Evolutionary conservation across 1,139 yeast genomes (phyloP), one percentile per base, ranked within the genome.

Genomic region (Geotrichum australiense): DNA sequence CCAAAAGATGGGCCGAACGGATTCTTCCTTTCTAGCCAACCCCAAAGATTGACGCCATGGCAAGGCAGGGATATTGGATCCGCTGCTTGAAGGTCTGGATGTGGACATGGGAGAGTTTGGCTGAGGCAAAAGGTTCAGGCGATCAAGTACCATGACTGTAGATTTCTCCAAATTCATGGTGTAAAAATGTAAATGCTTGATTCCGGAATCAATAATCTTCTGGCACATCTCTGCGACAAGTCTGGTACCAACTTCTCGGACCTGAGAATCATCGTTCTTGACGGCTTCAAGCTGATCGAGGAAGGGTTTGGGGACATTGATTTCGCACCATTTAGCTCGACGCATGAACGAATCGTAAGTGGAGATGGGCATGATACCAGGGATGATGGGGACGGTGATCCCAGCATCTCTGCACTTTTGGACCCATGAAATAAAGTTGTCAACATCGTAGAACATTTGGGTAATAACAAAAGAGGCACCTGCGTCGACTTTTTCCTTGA

Each of bases 281-380:
- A 86, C 78, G 16, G 93, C 89, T 44, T 83, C 91, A 54, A 91
- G 70, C 28, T 67, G 74, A 22, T 76, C 80, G 52, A 79, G 64
- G 61, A 89, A 87, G 46, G 75, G 73, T 50, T 73, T 72, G 4
- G 98, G 98, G 50, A 91, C 73, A 31, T 73, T 64, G 52, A 91
- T 79, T 57, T 82, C 81, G 43, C 95, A 86, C 98, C 97, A 91
- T 47, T 78, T 80, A 12, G 96, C 96, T 58, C 98, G 77, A 65
- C 98, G 80, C 51, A 86, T 64, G 59, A 91, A 91, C 3, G 96
- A 79, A 27, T 94, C 85, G 64, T 89, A 89, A 7, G 96, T 86
- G 15, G 95, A 80, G 49, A 91, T 89, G 18, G 98, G 98, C 98
- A 91, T 91, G 62, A 91, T 87, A 20, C 98, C 98, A 1, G 98